Evolutionary conservation across 768 basidiomycete genomes (phyloP).

Genomic region (Megacollybia marginata): DNA sequence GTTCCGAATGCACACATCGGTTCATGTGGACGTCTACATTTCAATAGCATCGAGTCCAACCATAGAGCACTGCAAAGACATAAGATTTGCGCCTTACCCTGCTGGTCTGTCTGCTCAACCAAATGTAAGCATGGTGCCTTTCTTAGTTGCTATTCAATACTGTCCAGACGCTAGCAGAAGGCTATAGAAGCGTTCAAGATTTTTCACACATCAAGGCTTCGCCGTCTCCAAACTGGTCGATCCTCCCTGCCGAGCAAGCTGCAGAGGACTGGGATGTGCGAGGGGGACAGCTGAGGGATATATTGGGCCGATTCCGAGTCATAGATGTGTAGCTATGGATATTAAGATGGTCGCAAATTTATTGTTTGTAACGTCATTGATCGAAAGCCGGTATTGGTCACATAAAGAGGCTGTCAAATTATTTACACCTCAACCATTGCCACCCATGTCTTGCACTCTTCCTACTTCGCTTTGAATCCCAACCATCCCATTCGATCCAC

Average conservation of each 20-base stretch:
- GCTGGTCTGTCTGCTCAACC: conserved; percentile 14
- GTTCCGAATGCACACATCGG: conserved; percentile 87
- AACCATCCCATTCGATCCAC: no score
- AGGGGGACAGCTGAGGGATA: no score
- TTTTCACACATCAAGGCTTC: conserved; percentile 77
- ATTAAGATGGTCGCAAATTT: no score
- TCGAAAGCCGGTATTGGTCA: no score
- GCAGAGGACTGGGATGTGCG: conserved; percentile 11
- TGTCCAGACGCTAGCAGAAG: background rate
- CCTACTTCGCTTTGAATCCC: no score
- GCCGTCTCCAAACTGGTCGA: conserved; percentile 73
- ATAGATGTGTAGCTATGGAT: no score
- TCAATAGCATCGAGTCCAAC: conserved; percentile 64
- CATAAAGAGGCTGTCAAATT: no score
- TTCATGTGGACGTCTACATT: conserved; percentile 56
- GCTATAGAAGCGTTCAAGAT: conserved; percentile 51
- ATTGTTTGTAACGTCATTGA: no score
- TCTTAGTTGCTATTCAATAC: background rate
- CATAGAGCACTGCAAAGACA: conserved; percentile 64
- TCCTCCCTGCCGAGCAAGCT: conserved; percentile 15
- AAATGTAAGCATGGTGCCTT: conserved; percentile 7
- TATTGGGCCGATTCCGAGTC: no score
- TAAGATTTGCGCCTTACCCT: conserved; percentile 66
- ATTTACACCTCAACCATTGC: no score
- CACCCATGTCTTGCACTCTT: no score